Conservation (phyloP, 1,284 basidiomycete species). For the Heterobasidion occidentale region DNA sequence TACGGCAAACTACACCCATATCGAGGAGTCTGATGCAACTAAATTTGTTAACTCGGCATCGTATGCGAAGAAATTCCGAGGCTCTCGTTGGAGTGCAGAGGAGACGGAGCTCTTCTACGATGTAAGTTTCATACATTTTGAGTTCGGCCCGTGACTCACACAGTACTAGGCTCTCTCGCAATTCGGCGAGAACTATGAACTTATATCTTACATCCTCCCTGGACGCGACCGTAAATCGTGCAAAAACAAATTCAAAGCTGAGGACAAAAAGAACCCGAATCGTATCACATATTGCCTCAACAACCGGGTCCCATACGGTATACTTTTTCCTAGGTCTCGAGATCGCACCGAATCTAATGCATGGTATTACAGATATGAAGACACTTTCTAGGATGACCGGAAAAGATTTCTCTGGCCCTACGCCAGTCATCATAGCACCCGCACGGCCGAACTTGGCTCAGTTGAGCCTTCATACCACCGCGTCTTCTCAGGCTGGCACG, state of each 20-base stretch:
- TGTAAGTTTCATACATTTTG: slow-evolving; percentile 34
- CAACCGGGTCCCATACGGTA: slow-evolving; percentile 65
- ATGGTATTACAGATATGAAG: slow-evolving; percentile 45
- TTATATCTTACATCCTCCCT: slow-evolving; percentile 80
- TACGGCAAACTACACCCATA: slow-evolving; percentile 64
- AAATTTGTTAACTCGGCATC: slow-evolving; percentile 84
- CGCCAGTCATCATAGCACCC: slow-evolving; percentile 58
- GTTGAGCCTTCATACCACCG: neutral
- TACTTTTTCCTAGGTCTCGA: slow-evolving; percentile 12
- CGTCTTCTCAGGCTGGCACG: neutral
- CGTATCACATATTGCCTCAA: slow-evolving; percentile 62
- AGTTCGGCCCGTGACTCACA: neutral
- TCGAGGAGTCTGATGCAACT: slow-evolving; percentile 76
- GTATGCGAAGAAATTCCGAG: slow-evolving; percentile 69
- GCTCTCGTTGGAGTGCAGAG: slow-evolving; percentile 76
- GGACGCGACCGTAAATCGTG: slow-evolving; percentile 83
- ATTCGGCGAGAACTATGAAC: slow-evolving; percentile 89
- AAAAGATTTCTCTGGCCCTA: slow-evolving; percentile 73
- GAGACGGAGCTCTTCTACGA: slow-evolving; percentile 85
- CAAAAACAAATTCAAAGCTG: slow-evolving; percentile 86
- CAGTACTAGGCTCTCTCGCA: slow-evolving; percentile 64
- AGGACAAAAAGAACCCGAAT: slow-evolving; percentile 72
- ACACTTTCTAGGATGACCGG: slow-evolving; percentile 69
- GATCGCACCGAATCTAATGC: neutral
- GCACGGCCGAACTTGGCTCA: slow-evolving; percentile 24